These are phyloP conservation scores for Boletus sp. DNA, from an alignment of 768 basidiomycete genomes.

Conservation along the genomic window DNA sequence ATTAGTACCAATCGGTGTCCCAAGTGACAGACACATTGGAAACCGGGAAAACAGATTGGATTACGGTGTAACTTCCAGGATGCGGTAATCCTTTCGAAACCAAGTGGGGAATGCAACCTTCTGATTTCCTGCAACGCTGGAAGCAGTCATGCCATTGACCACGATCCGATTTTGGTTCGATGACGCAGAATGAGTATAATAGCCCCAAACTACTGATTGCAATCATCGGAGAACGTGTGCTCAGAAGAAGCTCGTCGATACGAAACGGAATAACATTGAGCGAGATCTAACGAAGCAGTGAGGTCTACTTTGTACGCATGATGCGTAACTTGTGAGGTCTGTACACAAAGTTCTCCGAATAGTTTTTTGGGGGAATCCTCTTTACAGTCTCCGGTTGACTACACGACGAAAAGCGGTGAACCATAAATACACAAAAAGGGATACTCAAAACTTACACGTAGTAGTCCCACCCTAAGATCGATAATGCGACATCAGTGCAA, in stretches of 20 bases:
- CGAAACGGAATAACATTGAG: background rate
- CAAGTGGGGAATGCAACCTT: background rate
- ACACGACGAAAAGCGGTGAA: conserved; percentile 4
- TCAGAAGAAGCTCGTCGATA: background rate
- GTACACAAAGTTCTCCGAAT: conserved; percentile 90
- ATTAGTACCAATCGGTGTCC: background rate
- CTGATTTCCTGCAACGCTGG: background rate
- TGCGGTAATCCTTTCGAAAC: background rate
- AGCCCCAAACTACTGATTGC: background rate
- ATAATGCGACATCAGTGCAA: background rate
- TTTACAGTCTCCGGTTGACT: conserved; percentile 60
- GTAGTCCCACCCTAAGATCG: conserved; percentile 82
- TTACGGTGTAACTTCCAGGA: background rate
- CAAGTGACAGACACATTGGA: background rate
- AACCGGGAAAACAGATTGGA: background rate
- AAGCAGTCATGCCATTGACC: background rate
- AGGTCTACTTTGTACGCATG: conserved; percentile 82
- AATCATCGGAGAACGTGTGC: background rate
- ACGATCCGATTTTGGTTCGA: background rate
- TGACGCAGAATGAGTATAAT: background rate
- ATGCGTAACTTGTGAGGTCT: conserved; percentile 76
- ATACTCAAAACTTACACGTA: conserved; percentile 61
- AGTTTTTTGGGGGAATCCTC: conserved; percentile 81
- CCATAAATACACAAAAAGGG: conserved; percentile 1
- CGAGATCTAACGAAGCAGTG: conserved; percentile 2